A percentile compares a stretch with the other conserved stretches of the same genome.
Evolutionary conservation across 441 rosid species (phyloP).

Genomic region (Corymbia citriodora): DNA sequence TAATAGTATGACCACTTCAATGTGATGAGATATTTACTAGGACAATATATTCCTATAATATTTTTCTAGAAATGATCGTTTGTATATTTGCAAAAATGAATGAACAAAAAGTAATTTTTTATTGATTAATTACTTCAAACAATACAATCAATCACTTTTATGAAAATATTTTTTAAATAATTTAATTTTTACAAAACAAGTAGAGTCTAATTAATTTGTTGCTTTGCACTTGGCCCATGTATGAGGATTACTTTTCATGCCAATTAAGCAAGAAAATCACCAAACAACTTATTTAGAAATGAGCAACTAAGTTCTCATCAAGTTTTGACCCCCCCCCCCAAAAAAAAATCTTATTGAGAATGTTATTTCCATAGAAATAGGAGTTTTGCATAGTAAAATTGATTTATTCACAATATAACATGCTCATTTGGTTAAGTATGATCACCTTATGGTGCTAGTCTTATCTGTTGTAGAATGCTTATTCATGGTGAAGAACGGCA

Average conservation of each 20-base stretch:
- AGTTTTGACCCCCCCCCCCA: no score
- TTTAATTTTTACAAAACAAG: no score
- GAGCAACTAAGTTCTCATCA: background rate
- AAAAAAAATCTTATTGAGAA: background rate
- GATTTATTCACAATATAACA: background rate
- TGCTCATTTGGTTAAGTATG: background rate
- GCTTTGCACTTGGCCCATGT: background rate
- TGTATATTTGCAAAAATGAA: no score
- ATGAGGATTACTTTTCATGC: background rate
- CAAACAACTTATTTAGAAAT: background rate
- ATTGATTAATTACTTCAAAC: no score
- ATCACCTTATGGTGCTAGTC: background rate
- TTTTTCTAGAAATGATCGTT: no score
- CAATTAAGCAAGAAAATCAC: background rate
- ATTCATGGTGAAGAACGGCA: background rate
- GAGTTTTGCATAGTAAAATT: background rate
- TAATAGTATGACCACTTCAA: fast-evolving
- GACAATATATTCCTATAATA: no score
- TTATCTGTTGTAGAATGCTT: background rate
- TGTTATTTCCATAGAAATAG: background rate
- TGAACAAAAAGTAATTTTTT: no score
- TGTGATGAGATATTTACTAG: background rate
- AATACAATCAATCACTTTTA: fast-evolving
- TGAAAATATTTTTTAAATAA: no score
- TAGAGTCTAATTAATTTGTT: background rate